These are phyloP conservation scores for Wickerhamomyces hampshirensis DNA, from an alignment of 805 yeast genomes.

Conservation along the genomic window DNA sequence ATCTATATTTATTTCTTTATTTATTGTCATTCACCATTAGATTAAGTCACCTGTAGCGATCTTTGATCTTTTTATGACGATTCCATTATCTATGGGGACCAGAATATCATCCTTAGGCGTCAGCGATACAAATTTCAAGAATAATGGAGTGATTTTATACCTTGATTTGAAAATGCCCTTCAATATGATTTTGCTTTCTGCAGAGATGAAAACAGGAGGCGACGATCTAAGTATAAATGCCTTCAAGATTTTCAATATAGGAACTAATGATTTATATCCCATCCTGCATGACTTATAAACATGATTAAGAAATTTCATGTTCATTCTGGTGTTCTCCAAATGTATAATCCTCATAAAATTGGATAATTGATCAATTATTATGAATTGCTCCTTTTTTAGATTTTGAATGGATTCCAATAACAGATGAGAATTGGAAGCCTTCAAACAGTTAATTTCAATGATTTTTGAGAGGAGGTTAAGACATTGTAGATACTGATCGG, in stretches of 20 bases:
- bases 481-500: slow-evolving; percentile 2
- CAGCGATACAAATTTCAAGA: not conserved
- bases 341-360: slow-evolving; percentile 5
- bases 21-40: too few species aligned
- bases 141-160: slow-evolving; percentile 1
- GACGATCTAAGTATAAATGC: slow-evolving; percentile 2
- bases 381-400: slow-evolving; percentile 6
- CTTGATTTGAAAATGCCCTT: slow-evolving; percentile 6
- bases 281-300: slow-evolving; percentile 7
- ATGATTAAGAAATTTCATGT: slow-evolving; percentile 4
- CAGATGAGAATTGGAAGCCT: slow-evolving; percentile 2
- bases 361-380: slow-evolving; percentile 9
- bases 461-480: slow-evolving; percentile 3
- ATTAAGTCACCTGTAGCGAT: not conserved
- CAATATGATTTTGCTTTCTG: slow-evolving; percentile 2
- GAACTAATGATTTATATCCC: slow-evolving; percentile 13
- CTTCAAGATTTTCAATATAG: slow-evolving; percentile 11
- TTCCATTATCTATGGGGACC: not conserved
- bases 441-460: slow-evolving; percentile 5
- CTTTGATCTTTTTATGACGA: not conserved
- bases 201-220: slow-evolving; percentile 1
- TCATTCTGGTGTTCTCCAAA: not conserved
- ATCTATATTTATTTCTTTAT: not conserved
- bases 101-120: not conserved
- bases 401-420: slow-evolving; percentile 11